Base-by-base conservation (phyloP, 805 yeast species). In the Wickerhamomyces kurtzmanii region DNA sequence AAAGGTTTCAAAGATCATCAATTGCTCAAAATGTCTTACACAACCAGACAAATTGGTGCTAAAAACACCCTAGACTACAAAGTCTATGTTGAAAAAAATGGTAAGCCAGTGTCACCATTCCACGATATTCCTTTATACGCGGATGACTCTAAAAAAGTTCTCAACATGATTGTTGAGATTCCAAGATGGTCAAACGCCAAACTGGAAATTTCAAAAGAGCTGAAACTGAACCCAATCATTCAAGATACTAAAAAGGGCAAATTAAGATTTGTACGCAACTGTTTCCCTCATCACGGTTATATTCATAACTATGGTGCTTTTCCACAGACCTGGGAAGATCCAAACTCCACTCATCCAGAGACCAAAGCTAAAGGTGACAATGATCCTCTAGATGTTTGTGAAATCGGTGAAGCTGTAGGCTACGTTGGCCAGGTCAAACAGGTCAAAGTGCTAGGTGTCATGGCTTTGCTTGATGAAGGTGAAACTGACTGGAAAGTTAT, bases 151-250 rank as follows among this genome's bases (percentile, higher is more conserved):
- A 81, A 83, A 66, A 77, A 87, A 49, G 71, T 87, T 46, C 67
- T 81, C 43, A 82, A 81, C 71, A 79, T 84, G 82, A 69, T 91
- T 47, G 96, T 91, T 39, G 98, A 91, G 64, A 86, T 91, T 42
- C 98, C 98, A 54, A 81, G 97, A 61, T 89, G 96, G 96, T 72
- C 94, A 51, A 91, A 91, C 56, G 97, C 96, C 41, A 91, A 91
- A 68, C 69, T 87, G 57, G 98, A 91, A 62, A 86, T 87, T 59
- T 73, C 81, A 57, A 87, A 86, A 65, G 94, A 82, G 47, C 63
- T 63, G 45, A 59, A 71, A 25, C 69, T 86, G 54, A 91, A 91
- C 69, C 98, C 98, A 49, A 91, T 91, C 47, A 67, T 83, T 37
- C 98, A 91, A 68, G 98, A 91, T 62, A 83, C 93, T 53, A 91